phyloP scores from a whole-genome alignment of 2,329 filamentous ascomycete genomes.

The Orbilia brochopaga region DNA sequence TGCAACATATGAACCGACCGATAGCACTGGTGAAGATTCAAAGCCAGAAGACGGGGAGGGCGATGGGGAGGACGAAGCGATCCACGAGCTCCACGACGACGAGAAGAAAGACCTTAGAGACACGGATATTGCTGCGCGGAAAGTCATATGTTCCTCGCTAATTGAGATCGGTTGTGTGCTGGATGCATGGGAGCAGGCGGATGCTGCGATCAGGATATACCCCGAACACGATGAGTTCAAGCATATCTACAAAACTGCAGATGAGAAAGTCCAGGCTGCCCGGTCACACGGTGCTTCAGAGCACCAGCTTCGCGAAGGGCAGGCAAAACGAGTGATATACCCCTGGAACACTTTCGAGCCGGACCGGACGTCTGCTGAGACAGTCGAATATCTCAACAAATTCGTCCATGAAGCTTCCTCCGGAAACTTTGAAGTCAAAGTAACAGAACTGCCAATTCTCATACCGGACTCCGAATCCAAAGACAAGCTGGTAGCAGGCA shows the following conservation, averaged over 20 bases:
- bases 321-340: constrained; percentile 61
- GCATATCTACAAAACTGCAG: constrained; percentile 2
- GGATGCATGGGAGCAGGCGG: constrained; percentile 39
- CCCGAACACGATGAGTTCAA: constrained; percentile 60
- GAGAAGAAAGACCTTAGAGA: constrained; percentile 58
- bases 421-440: constrained; percentile 79
- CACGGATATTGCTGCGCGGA: constrained; percentile 56
- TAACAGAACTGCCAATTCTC: constrained; percentile 76
- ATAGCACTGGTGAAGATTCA: constrained; percentile 49
- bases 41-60: constrained; percentile 58
- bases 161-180: constrained; percentile 39
- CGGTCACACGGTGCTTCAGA: constrained; percentile 22
- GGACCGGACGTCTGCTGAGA: constrained; percentile 72
- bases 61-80: constrained; percentile 58
- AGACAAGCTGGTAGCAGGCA: constrained; percentile 38
- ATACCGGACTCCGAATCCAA: constrained; percentile 58
- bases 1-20: constrained; percentile 5
- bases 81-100: constrained; percentile 55
- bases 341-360: constrained; percentile 73
- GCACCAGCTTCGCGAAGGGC: constrained; percentile 27
- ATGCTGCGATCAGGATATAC: constrained; percentile 31
- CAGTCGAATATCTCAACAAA: constrained; percentile 73
- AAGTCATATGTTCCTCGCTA: constrained; percentile 30
- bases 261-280: constrained; percentile 50
- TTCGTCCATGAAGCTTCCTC: constrained; percentile 70